Percentiles rank a stretch among this genome's conserved stretches.
Evolutionary conservation across 2,329 filamentous ascomycete species (phyloP).

Genomic region (Phaeophleospora eucalypticola): DNA sequence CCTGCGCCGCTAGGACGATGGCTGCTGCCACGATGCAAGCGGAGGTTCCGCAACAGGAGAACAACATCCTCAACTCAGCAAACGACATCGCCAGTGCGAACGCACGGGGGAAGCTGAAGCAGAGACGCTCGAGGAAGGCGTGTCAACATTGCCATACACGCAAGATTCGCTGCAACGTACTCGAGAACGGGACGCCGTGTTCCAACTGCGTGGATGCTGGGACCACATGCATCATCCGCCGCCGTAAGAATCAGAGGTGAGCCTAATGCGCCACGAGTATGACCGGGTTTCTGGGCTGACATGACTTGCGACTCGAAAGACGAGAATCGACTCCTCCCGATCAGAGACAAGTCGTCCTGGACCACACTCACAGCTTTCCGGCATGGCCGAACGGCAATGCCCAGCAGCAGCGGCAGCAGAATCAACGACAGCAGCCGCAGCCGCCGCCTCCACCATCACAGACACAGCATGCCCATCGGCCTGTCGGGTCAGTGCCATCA

Average conservation of each 20-base stretch:
- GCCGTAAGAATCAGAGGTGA: slow-evolving; percentile 22
- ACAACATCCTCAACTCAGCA: no score
- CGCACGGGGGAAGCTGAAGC: slow-evolving; percentile 18
- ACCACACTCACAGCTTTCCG: slow-evolving; percentile 19
- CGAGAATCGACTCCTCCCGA: slow-evolving; percentile 20
- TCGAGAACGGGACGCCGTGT: slow-evolving; percentile 20
- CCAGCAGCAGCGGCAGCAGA: neutral
- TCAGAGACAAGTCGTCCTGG: slow-evolving; percentile 16
- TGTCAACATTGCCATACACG: slow-evolving; percentile 22
- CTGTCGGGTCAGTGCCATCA: slow-evolving; percentile 2
- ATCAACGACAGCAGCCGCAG: neutral
- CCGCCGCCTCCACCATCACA: slow-evolving; percentile 6
- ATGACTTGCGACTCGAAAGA: slow-evolving; percentile 6
- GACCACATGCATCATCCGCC: slow-evolving; percentile 17
- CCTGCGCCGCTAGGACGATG: neutral
- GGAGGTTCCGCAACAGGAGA: no score
- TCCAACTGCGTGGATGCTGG: slow-evolving; percentile 21
- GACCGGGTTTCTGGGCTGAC: slow-evolving; percentile 6
- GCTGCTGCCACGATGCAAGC: neutral
- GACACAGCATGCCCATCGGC: slow-evolving; percentile 4
- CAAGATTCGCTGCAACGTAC: slow-evolving; percentile 20
- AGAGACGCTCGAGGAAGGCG: slow-evolving; percentile 19
- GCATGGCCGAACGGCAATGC: slow-evolving; percentile 12
- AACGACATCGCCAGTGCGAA: neutral
- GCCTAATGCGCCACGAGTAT: neutral